A percentile compares a stretch with the other conserved stretches of the same genome.
phyloP scores from a whole-genome alignment of 2,329 filamentous ascomycete species.

The Colletotrichum simmondsii region DNA sequence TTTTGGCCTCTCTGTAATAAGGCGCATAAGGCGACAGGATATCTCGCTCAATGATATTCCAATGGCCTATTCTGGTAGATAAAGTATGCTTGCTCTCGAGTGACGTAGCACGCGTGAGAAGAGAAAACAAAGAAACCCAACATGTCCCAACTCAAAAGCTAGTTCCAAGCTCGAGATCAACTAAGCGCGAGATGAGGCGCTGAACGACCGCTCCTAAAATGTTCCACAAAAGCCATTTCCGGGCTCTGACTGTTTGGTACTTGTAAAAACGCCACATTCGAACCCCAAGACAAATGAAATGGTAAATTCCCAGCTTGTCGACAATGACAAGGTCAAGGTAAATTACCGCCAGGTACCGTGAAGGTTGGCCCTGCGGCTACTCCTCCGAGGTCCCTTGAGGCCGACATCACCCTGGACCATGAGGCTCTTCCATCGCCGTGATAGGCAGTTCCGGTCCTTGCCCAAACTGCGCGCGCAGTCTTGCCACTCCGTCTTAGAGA shows the following conservation, averaged over 20 bases:
- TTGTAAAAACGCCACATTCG: background rate
- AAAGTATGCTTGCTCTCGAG: background rate
- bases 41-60: background rate
- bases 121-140: background rate
- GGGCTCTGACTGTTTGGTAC: background rate
- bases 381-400: slow-evolving; percentile 57
- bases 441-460: slow-evolving; percentile 67
- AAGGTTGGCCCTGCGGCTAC: slow-evolving; percentile 56
- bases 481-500: slow-evolving; percentile 74
- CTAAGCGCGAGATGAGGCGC: background rate
- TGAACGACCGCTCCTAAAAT: background rate
- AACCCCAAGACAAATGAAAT: background rate
- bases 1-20: background rate
- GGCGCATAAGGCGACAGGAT: background rate
- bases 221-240: background rate
- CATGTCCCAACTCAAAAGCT: background rate
- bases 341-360: slow-evolving; percentile 66
- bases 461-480: slow-evolving; percentile 74
- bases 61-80: background rate
- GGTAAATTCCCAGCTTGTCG: background rate
- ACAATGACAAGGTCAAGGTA: background rate
- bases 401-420: slow-evolving; percentile 69
- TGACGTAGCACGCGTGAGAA: background rate
- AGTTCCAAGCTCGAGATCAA: background rate
- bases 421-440: slow-evolving; percentile 71